These are phyloP conservation scores for Prunus dulcis DNA, from an alignment of 306 rosid genomes.

Conservation along the genomic window DNA sequence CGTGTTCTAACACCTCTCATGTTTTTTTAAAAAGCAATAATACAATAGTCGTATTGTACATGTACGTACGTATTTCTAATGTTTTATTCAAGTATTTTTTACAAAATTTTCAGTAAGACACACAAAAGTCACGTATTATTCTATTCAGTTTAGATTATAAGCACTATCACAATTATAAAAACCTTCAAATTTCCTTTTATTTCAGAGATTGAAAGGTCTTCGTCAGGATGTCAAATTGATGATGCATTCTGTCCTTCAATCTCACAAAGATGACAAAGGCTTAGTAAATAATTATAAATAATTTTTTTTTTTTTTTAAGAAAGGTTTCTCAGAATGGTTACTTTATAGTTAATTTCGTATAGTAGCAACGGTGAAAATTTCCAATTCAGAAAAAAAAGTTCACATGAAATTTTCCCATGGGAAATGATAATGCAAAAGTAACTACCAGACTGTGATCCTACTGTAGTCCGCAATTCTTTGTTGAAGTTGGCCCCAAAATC, in stretches of 20 bases:
- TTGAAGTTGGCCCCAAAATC: conserved; percentile 27
- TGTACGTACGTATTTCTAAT: no score
- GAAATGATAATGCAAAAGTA: conserved; percentile 19
- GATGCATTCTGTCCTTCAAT: neutral
- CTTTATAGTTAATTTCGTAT: neutral
- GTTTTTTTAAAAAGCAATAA: no score
- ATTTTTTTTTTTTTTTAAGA: neutral
- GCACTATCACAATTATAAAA: no score
- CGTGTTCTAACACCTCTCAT: no score
- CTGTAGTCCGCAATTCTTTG: conserved; percentile 24
- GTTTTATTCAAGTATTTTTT: no score
- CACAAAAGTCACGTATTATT: no score
- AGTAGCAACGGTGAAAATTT: neutral
- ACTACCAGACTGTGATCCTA: conserved; percentile 40
- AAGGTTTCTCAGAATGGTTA: neutral
- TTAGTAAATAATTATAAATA: neutral
- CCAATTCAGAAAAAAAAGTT: neutral
- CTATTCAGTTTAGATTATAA: no score
- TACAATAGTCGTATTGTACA: no score
- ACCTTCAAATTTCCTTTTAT: no score
- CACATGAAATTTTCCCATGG: neutral
- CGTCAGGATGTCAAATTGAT: no score
- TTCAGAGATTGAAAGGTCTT: no score
- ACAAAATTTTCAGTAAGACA: no score
- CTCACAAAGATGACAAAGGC: neutral